phyloP scores from a whole-genome alignment of 768 basidiomycete species.

The Russula compacta region DNA sequence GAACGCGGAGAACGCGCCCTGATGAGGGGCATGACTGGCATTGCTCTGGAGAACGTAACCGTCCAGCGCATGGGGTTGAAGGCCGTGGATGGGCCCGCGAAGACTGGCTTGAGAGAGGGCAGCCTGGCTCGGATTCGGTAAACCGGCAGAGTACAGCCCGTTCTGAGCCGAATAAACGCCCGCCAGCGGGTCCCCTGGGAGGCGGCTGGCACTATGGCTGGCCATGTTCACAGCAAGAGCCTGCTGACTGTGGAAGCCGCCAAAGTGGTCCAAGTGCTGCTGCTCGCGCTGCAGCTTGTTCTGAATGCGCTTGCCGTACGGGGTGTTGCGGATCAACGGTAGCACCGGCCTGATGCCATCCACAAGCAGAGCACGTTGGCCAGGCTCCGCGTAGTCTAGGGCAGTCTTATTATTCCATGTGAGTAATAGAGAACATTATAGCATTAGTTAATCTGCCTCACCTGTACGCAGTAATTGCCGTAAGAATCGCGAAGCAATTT shows the following conservation, averaged over 20 bases:
- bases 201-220: slow-evolving; percentile 40
- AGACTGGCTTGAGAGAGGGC: slow-evolving; percentile 24
- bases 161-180: slow-evolving; percentile 61
- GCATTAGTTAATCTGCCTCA: slow-evolving; percentile 25
- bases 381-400: slow-evolving; percentile 94
- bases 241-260: slow-evolving; percentile 51
- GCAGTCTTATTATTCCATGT: slow-evolving; percentile 64
- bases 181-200: slow-evolving; percentile 44
- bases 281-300: slow-evolving; percentile 94
- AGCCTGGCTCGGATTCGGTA: slow-evolving; percentile 51
- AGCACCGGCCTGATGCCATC: slow-evolving; percentile 98
- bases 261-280: slow-evolving; percentile 52
- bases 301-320: slow-evolving; percentile 98
- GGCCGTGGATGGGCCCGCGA: slow-evolving; percentile 41
- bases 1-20: slow-evolving; percentile 47
- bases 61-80: slow-evolving; percentile 70
- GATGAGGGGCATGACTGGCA: slow-evolving; percentile 52
- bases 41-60: slow-evolving; percentile 73
- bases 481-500: slow-evolving; percentile 95
- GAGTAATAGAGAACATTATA: not conserved
- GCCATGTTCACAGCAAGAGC: slow-evolving; percentile 47
- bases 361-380: slow-evolving; percentile 83
- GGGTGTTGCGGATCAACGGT: slow-evolving; percentile 96
- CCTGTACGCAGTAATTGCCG: slow-evolving; percentile 93
- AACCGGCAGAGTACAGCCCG: slow-evolving; percentile 50